Evolutionary conservation across 805 yeast genomes (phyloP).

Genomic region (Wickerhamomyces alni): DNA sequence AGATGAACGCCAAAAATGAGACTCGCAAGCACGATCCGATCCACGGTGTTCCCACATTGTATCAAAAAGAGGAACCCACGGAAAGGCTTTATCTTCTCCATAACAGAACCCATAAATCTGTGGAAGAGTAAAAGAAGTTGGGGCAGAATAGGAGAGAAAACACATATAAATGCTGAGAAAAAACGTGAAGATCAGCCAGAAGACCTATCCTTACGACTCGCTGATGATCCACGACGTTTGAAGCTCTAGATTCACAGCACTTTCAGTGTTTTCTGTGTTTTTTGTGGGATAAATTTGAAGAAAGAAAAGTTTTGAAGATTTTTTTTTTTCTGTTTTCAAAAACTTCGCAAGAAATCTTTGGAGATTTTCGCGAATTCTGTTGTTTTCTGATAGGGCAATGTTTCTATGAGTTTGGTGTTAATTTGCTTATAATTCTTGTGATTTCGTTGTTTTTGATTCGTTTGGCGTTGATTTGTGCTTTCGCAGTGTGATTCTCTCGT

Average conservation of each 20-base stretch:
- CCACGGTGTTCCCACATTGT: constrained; percentile 35
- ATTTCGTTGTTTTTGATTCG: too few species aligned
- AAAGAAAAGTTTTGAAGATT: too few species aligned
- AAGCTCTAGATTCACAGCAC: neutral
- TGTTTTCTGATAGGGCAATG: too few species aligned
- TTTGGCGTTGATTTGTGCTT: too few species aligned
- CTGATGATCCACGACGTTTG: neutral
- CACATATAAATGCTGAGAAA: neutral
- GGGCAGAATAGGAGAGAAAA: constrained; percentile 57
- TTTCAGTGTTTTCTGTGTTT: neutral
- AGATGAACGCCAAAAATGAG: neutral
- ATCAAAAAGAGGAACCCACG: constrained; percentile 37
- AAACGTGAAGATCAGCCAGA: neutral
- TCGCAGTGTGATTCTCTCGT: too few species aligned
- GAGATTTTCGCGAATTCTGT: too few species aligned
- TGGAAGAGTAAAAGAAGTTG: constrained; percentile 37
- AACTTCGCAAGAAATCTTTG: too few species aligned
- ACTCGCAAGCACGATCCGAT: constrained; percentile 39
- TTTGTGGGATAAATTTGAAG: too few species aligned
- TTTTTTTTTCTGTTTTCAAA: too few species aligned
- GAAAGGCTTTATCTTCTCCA: constrained; percentile 57
- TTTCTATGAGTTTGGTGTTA: too few species aligned
- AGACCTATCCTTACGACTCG: constrained; percentile 2
- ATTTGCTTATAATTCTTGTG: too few species aligned
- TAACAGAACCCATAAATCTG: constrained; percentile 54